phyloP scores from a whole-genome alignment of 306 rosid species.

The Fragaria vesca region DNA sequence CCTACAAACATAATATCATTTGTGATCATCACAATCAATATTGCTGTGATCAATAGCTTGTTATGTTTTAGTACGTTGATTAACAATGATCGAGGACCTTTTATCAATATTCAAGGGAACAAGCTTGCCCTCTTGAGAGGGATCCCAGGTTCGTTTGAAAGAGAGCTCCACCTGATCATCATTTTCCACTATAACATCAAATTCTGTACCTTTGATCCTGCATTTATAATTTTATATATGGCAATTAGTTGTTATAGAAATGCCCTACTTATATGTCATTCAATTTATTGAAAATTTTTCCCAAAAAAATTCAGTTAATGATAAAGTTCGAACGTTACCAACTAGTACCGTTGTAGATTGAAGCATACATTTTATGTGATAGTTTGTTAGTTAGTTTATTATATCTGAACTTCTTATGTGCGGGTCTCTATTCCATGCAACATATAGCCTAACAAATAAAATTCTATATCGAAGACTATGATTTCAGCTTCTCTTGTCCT shows the following conservation, averaged over 20 bases:
- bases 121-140: conserved; percentile 46
- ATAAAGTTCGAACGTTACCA: background rate
- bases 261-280: background rate
- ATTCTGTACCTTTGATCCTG: conserved; percentile 67
- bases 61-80: background rate
- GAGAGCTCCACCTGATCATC: conserved; percentile 89
- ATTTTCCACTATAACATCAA: conserved; percentile 57
- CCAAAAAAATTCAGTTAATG: background rate
- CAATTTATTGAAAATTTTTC: background rate
- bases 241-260: background rate
- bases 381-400: background rate
- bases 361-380: background rate
- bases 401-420: background rate
- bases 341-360: background rate
- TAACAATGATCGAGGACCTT: conserved; percentile 38
- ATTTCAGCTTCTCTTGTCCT: background rate
- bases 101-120: conserved; percentile 85
- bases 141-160: conserved; percentile 74
- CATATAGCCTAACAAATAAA: background rate
- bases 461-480: background rate
- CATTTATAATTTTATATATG: background rate
- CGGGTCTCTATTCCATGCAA: background rate
- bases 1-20: conserved; percentile 32
- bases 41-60: background rate
- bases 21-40: background rate